Evolutionary conservation across 139 green algal species (phyloP).

Genomic region (Yamagishiella unicocca): DNA sequence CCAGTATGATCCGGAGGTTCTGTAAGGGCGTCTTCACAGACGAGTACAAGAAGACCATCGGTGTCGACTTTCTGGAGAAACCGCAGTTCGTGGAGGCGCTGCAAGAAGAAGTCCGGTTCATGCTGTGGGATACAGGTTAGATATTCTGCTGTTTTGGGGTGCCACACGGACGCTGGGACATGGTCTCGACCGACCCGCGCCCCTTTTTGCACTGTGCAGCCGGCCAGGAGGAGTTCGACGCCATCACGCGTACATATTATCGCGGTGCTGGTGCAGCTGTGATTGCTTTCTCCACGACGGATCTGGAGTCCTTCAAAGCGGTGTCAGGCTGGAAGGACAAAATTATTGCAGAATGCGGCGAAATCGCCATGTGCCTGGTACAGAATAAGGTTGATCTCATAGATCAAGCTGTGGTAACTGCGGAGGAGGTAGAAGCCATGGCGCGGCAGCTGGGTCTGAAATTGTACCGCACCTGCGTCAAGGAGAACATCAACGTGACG

Average conservation of each 20-base stretch:
- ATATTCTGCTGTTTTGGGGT: too few relatives aligned
- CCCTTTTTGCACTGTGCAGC: conserved; percentile 48
- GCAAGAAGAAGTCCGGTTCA: conserved; percentile 80
- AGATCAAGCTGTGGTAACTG: conserved; percentile 65
- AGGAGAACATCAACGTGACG: conserved; percentile 85
- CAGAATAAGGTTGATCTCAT: conserved; percentile 87
- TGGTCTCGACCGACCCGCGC: not conserved
- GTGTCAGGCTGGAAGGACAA: conserved; percentile 75
- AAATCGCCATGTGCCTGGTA: conserved; percentile 79
- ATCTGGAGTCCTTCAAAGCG: conserved; percentile 79
- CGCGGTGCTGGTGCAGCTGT: conserved; percentile 76
- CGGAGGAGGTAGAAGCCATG: conserved; percentile 74
- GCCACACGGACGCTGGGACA: too few relatives aligned
- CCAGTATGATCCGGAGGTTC: conserved; percentile 81
- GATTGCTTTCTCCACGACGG: conserved; percentile 82
- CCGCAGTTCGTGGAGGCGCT: conserved; percentile 72
- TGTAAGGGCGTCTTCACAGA: conserved; percentile 80
- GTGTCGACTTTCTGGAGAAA: conserved; percentile 89
- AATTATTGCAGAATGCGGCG: conserved; percentile 73
- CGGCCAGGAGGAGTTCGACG: conserved; percentile 87
- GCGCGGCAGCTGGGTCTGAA: conserved; percentile 71
- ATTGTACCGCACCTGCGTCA: conserved; percentile 83
- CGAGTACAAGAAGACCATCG: conserved; percentile 88
- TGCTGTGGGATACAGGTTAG: conserved; percentile 83
- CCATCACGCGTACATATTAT: conserved; percentile 83